phyloP scores from a whole-genome alignment of 257 asterid species.

The Rehmannia glutinosa region DNA sequence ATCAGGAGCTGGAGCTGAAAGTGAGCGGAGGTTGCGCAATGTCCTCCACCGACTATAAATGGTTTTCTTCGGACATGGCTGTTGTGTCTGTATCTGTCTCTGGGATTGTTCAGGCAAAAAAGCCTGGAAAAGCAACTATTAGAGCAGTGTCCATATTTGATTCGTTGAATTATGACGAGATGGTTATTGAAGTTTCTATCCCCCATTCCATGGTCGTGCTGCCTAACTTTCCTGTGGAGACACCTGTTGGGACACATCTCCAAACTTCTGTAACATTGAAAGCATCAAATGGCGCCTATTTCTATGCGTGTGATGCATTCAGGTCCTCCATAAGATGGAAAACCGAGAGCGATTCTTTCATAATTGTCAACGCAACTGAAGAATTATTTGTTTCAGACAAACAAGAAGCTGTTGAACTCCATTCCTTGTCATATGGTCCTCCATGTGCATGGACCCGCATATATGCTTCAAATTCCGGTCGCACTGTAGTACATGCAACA shows the following conservation, averaged over 20 bases:
- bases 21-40: constrained; percentile 87
- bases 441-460: constrained; percentile 74
- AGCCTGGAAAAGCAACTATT: constrained; percentile 74
- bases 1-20: constrained; percentile 80
- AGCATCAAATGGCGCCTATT: constrained; percentile 58
- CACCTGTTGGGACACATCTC: constrained; percentile 70
- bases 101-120: constrained; percentile 75
- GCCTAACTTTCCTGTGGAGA: constrained; percentile 80
- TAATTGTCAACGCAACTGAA: constrained; percentile 48
- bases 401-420: constrained; percentile 30
- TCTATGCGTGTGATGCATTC: constrained; percentile 81
- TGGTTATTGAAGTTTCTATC: constrained; percentile 64
- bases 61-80: constrained; percentile 80
- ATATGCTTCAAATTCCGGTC: constrained; percentile 65
- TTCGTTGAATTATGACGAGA: constrained; percentile 68
- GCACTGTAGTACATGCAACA: constrained; percentile 62
- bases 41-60: constrained; percentile 76
- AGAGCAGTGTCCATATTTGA: constrained; percentile 74
- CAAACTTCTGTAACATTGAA: constrained; percentile 64
- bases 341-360: constrained; percentile 61
- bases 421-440: constrained; percentile 42
- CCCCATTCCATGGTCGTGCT: constrained; percentile 64
- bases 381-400: constrained; percentile 31
- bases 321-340: constrained; percentile 61
- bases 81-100: constrained; percentile 75